Conservation (phyloP, 192 early-diverging fungal genomes). For the Chytriomyces sp. region DNA sequence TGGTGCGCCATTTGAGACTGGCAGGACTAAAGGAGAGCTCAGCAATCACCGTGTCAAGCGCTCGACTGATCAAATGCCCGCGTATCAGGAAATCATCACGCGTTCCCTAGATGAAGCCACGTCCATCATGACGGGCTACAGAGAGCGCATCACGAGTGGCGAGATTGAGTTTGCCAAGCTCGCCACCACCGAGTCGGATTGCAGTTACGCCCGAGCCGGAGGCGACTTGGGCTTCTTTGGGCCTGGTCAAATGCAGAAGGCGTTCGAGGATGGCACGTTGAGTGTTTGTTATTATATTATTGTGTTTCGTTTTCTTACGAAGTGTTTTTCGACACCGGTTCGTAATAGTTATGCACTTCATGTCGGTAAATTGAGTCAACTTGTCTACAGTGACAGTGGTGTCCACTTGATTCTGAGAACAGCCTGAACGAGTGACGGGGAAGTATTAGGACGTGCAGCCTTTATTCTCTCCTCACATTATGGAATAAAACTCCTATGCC, state of each 20-base stretch:
- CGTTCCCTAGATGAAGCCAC: slow-evolving; percentile 88
- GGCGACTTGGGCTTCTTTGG: slow-evolving; percentile 92
- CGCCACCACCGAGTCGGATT: slow-evolving; percentile 83
- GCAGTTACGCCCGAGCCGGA: slow-evolving; percentile 82
- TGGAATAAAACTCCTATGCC: no score
- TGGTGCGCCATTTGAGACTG: no score
- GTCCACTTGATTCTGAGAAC: slow-evolving; percentile 92
- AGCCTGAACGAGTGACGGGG: no score
- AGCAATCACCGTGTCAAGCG: no score
- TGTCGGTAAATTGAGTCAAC: slow-evolving; percentile 80
- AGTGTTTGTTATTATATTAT: not conserved
- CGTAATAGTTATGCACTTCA: slow-evolving; percentile 67
- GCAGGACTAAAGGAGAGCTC: no score
- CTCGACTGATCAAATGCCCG: no score
- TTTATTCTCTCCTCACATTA: no score
- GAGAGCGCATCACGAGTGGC: slow-evolving; percentile 64
- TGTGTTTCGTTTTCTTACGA: no score
- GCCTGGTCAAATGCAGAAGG: slow-evolving; percentile 85
- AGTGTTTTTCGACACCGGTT: not conserved
- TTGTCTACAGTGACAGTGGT: slow-evolving; percentile 87
- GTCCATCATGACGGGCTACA: slow-evolving; percentile 50
- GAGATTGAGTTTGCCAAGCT: slow-evolving; percentile 68
- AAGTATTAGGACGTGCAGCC: no score
- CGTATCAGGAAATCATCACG: slow-evolving; percentile 82
- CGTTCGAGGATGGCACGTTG: slow-evolving; percentile 86